These are phyloP conservation scores for Phaeotremella skinneri DNA, from an alignment of 768 basidiomycete genomes.

Conservation along the genomic window DNA sequence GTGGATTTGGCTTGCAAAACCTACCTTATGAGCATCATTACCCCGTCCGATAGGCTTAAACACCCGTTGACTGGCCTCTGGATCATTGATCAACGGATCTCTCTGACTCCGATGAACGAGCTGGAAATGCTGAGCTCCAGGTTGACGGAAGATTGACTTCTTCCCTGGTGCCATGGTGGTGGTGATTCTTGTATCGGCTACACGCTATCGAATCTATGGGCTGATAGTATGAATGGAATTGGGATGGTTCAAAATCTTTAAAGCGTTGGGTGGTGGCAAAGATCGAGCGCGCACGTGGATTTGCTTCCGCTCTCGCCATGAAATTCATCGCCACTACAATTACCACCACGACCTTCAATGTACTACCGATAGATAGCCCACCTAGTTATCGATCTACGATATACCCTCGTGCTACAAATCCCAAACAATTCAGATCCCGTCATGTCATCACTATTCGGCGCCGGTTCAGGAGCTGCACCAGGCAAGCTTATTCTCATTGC, in stretches of 20 bases:
- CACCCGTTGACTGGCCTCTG: slow-evolving; percentile 83
- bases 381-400: too few relatives aligned
- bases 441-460: slow-evolving; percentile 39
- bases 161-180: slow-evolving; percentile 35
- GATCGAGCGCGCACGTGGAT: too few relatives aligned
- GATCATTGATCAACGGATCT: slow-evolving; percentile 92
- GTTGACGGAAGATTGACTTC: slow-evolving; percentile 78
- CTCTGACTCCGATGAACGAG: slow-evolving; percentile 94
- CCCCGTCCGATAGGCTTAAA: slow-evolving; percentile 74
- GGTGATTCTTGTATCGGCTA: neutral
- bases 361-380: too few relatives aligned
- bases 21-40: slow-evolving; percentile 63
- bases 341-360: too few relatives aligned
- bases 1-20: neutral
- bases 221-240: too few relatives aligned
- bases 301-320: too few relatives aligned
- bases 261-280: too few relatives aligned
- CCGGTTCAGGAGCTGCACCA: neutral
- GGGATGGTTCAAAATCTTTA: too few relatives aligned
- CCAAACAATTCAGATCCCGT: too few relatives aligned
- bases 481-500: neutral
- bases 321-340: too few relatives aligned
- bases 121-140: slow-evolving; percentile 89
- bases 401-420: too few relatives aligned
- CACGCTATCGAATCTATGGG: too few relatives aligned